Evolutionary conservation across 257 asterid species (phyloP).

Genomic region (Solanum lycopersicoides): DNA sequence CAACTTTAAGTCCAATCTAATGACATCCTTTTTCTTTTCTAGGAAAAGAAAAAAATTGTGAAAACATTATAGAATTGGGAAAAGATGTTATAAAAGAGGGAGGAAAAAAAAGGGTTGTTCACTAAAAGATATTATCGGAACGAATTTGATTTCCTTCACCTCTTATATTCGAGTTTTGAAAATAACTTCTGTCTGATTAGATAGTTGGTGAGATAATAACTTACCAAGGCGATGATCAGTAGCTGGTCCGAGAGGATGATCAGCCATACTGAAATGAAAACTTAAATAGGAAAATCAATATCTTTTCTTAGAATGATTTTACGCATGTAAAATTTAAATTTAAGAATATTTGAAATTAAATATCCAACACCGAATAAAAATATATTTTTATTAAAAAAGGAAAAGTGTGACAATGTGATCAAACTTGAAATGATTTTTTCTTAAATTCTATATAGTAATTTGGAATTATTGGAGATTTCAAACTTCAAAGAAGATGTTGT

Average conservation of each 20-base stretch:
- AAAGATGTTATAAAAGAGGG: background rate
- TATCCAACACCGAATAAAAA: background rate
- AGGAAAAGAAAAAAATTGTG: background rate
- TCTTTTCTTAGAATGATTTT: too few species aligned
- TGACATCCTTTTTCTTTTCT: background rate
- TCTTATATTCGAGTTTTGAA: too few species aligned
- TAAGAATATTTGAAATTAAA: background rate
- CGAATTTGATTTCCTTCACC: too few species aligned
- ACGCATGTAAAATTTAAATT: background rate
- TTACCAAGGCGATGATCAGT: too few species aligned
- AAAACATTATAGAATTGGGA: background rate
- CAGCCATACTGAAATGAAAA: too few species aligned
- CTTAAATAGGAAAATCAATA: too few species aligned
- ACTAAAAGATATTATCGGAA: too few species aligned
- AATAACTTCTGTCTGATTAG: too few species aligned
- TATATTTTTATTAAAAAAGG: too few species aligned
- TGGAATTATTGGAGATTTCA: conserved; percentile 6
- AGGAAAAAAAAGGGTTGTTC: too few species aligned
- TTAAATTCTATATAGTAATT: background rate
- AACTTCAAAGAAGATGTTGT: conserved; percentile 34
- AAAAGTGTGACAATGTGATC: background rate
- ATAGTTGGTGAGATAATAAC: too few species aligned
- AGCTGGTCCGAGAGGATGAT: too few species aligned
- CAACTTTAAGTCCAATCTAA: background rate
- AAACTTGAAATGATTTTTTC: background rate